Conservation (phyloP, 805 yeast genomes). For the Pichia exigua region DNA sequence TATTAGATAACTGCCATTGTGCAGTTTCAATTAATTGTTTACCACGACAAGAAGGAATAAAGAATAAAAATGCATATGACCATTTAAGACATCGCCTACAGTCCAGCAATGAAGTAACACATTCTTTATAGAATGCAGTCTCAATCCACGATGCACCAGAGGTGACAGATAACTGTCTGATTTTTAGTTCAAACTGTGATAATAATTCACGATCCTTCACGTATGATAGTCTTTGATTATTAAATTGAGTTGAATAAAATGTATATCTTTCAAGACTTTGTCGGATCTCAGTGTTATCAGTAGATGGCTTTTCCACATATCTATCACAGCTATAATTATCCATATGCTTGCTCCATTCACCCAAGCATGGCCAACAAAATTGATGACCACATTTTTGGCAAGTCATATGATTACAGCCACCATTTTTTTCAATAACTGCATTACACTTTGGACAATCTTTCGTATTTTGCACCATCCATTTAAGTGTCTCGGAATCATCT, state of each 20-base stretch:
- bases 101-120: constrained; percentile 53
- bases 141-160: constrained; percentile 77
- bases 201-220: constrained; percentile 61
- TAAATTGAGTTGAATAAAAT: constrained; percentile 66
- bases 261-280: constrained; percentile 50
- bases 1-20: constrained; percentile 19
- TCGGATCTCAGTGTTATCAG: constrained; percentile 32
- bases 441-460: constrained; percentile 80
- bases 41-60: constrained; percentile 41
- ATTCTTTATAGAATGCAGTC: constrained; percentile 72
- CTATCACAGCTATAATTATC: constrained; percentile 52
- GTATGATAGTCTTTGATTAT: constrained; percentile 70
- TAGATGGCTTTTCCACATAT: constrained; percentile 41
- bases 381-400: constrained; percentile 71
- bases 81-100: constrained; percentile 80
- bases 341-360: constrained; percentile 68
- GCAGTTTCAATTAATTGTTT: constrained; percentile 52
- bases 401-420: constrained; percentile 96
- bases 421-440: constrained; percentile 79
- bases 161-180: constrained; percentile 56
- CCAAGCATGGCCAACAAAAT: constrained; percentile 91
- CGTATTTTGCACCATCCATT: constrained; percentile 83
- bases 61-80: constrained; percentile 80
- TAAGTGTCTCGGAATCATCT: constrained; percentile 81
- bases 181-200: constrained; percentile 52